Evolutionary conservation across 257 asterid genomes (phyloP).

Genomic region (Solanum lycopersicoides): DNA sequence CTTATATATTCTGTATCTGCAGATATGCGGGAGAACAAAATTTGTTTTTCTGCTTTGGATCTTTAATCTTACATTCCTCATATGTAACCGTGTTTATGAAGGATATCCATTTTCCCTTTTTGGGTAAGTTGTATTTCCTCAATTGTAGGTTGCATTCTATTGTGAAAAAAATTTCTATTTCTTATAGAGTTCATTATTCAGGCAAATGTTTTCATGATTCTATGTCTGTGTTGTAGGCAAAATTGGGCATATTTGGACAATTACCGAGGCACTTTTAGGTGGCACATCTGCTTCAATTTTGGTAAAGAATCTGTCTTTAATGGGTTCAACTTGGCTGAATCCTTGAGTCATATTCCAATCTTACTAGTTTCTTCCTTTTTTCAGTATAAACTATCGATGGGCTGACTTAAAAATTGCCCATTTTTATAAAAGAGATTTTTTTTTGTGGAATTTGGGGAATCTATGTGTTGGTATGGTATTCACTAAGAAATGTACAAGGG

Average conservation of each 20-base stretch:
- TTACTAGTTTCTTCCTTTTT: neutral
- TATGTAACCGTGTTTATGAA: neutral
- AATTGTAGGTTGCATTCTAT: neutral
- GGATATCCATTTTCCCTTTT: neutral
- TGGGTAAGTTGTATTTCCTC: neutral
- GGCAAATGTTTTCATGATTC: neutral
- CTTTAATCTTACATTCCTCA: neutral
- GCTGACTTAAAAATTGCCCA: neutral
- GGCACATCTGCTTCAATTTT: constrained; percentile 97
- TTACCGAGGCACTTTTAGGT: constrained; percentile 86
- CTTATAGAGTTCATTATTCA: neutral
- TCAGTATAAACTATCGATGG: neutral
- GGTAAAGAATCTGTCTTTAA: constrained; percentile 39
- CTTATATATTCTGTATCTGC: neutral
- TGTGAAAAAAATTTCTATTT: neutral
- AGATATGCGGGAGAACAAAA: neutral
- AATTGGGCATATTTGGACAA: constrained; percentile 70
- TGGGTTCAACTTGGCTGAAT: neutral
- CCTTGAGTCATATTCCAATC: neutral
- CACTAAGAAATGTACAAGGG: neutral
- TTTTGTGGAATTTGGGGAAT: neutral
- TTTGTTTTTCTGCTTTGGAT: neutral
- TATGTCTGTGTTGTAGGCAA: constrained; percentile 36
- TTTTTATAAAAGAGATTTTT: neutral
- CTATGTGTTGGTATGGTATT: neutral